These are phyloP conservation scores for Medicago arabica DNA, from an alignment of 306 rosid genomes.

Conservation along the genomic window DNA sequence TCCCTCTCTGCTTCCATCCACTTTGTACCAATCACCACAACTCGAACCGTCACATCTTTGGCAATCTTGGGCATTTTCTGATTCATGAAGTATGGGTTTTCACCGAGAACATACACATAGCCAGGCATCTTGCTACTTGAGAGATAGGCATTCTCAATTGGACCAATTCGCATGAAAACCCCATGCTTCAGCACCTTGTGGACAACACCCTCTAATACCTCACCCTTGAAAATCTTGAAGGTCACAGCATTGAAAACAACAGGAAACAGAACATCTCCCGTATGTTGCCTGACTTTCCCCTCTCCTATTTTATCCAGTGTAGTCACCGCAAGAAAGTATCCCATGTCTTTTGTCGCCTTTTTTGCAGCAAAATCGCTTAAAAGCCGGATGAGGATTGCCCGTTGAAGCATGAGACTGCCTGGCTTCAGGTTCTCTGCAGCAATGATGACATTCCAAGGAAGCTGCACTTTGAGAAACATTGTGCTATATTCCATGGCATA, in stretches of 20 bases:
- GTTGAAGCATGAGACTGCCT: constrained; percentile 72
- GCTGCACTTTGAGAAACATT: constrained; percentile 79
- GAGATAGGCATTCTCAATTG: constrained; percentile 74
- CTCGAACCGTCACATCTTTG: constrained; percentile 64
- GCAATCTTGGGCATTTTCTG: constrained; percentile 67
- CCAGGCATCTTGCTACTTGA: constrained; percentile 79
- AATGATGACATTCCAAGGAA: constrained; percentile 80
- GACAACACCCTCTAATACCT: constrained; percentile 75
- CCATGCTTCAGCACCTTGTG: constrained; percentile 90
- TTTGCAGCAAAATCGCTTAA: constrained; percentile 68
- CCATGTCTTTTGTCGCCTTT: constrained; percentile 77
- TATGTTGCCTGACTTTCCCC: constrained; percentile 77
- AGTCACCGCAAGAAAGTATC: constrained; percentile 76
- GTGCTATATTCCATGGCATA: constrained; percentile 35
- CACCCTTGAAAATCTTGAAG: constrained; percentile 84
- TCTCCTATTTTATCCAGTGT: constrained; percentile 76
- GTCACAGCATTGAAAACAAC: constrained; percentile 70
- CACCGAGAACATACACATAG: constrained; percentile 68
- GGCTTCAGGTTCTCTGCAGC: constrained; percentile 69
- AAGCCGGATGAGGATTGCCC: constrained; percentile 63
- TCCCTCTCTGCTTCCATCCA: constrained; percentile 93
- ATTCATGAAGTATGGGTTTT: constrained; percentile 70
- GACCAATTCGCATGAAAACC: constrained; percentile 82
- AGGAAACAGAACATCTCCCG: constrained; percentile 86
- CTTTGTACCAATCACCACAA: constrained; percentile 81